Evolutionary conservation across 306 rosid species (phyloP).

Genomic region (Morella rubra): DNA sequence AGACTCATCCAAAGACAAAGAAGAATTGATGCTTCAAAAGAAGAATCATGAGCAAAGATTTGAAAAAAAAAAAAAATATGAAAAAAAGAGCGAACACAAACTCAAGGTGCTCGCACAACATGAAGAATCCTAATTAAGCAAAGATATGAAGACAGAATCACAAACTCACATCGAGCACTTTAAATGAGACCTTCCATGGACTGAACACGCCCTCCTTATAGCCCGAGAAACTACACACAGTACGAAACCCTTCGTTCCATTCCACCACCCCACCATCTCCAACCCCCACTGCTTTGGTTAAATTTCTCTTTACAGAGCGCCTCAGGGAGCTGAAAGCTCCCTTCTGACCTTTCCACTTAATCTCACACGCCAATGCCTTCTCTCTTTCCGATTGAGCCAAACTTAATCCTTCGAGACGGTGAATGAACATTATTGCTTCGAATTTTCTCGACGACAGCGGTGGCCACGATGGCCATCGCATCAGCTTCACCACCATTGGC

Average conservation of each 20-base stretch:
- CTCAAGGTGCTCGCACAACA: background rate
- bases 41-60: no score
- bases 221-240: constrained; percentile 51
- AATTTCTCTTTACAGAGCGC: constrained; percentile 57
- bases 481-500: constrained; percentile 81
- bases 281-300: constrained; percentile 51
- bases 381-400: constrained; percentile 43
- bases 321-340: constrained; percentile 62
- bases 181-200: constrained; percentile 95
- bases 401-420: constrained; percentile 40
- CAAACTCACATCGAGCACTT: constrained; percentile 67
- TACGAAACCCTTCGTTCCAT: constrained; percentile 80
- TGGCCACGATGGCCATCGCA: constrained; percentile 96
- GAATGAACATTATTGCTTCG: constrained; percentile 51
- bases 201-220: constrained; percentile 80
- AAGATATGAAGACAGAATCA: background rate
- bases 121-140: background rate
- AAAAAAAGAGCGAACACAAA: background rate
- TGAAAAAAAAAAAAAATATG: no score
- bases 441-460: constrained; percentile 58
- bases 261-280: constrained; percentile 26
- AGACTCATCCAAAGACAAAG: background rate
- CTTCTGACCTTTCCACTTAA: constrained; percentile 83
- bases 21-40: background rate
- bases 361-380: constrained; percentile 37